Base-by-base conservation (phyloP, 139 green algal species). In the Tetraselmis chui region DNA sequence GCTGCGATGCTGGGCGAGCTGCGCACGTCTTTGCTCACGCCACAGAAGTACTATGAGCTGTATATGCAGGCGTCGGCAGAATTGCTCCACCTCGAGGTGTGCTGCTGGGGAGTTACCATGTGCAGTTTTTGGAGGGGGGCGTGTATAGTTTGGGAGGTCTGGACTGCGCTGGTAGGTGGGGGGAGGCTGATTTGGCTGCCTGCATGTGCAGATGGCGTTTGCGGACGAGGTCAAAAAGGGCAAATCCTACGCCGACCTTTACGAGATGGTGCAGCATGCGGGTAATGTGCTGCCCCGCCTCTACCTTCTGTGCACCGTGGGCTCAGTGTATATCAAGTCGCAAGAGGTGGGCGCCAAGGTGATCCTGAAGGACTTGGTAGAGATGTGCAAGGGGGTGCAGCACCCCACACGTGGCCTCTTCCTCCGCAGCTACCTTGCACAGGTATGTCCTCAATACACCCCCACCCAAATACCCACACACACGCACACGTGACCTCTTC, bases 11-110 rank as follows among this genome's bases (percentile, higher is more conserved):
- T 99, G 23, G 93, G 91, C 23, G 96, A 99, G 89, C 89, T 99
- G 75, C 89, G 96, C 29, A 98, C 96, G 0, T 96, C 93, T 0
- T 82, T 92, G 79, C 88, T 99, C 24, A 90, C 91, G 23, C 96
- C 96, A 2, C 95, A 98, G 79, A 95, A 94, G 81, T 99, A 99
- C 86, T 99, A 98, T 79, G 95, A 98, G 89, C 89, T 99, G 32
- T 99, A 98, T 88, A 96, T 98, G 90, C 79, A 92, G 75, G 92
- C 89, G 0, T 97, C 92, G 28, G 92, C 97, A 79, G 91, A 99
- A 86, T 87, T 99, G 77, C 86, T 80, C 5, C 84, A 95, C 84
- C 85, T 99, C 29, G 85, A 87, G 81, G 45, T 18, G 18, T 18
- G 45, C 45, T n/a, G n/a, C n/a, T n/a, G n/a, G n/a, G n/a, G n/a